Conservation (phyloP, 768 basidiomycete species). For the Coprinopsis cinerea region DNA sequence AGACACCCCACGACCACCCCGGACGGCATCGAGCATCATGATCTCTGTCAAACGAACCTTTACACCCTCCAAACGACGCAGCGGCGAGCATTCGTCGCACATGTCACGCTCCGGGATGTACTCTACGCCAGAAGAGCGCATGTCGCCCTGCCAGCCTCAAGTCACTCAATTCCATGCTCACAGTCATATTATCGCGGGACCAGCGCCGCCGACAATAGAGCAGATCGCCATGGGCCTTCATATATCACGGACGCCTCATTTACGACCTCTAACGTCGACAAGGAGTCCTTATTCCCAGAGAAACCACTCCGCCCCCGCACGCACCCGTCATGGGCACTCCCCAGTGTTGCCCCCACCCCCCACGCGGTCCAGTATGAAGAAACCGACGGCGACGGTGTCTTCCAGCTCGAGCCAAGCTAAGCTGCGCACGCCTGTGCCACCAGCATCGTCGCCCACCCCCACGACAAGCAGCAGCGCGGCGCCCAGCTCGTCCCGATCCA, state of each 20-base stretch:
- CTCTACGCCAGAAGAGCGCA: conserved; percentile 23
- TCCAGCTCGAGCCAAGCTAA: conserved; percentile 32
- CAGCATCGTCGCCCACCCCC: conserved; percentile 25
- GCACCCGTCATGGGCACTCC: conserved; percentile 17
- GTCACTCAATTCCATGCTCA: conserved; percentile 18
- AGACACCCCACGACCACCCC: conserved; percentile 14
- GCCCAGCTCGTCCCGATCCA: conserved; percentile 19
- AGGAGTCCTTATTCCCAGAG: conserved; percentile 27
- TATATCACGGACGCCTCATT: conserved; percentile 68
- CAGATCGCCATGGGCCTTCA: conserved; percentile 82
- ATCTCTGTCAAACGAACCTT: conserved; percentile 26
- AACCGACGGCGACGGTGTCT: conserved; percentile 33
- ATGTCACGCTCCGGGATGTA: conserved; percentile 22
- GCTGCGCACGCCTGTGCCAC: conserved; percentile 27
- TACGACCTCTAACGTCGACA: conserved; percentile 37
- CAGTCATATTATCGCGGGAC: conserved; percentile 27
- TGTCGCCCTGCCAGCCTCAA: conserved; percentile 11
- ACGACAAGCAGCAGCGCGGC: conserved; percentile 16
- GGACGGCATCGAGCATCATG: conserved; percentile 24
- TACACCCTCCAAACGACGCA: conserved; percentile 16
- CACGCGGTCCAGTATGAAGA: conserved; percentile 61
- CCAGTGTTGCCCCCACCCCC: conserved; percentile 47
- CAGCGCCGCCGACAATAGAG: conserved; percentile 56
- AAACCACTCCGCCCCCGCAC: conserved; percentile 18
- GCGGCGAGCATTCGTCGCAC: background rate